Evolutionary conservation across 139 green algal species (phyloP), one percentile per base, ranked within the genome.

Genomic region (Chlorella sp.): DNA sequence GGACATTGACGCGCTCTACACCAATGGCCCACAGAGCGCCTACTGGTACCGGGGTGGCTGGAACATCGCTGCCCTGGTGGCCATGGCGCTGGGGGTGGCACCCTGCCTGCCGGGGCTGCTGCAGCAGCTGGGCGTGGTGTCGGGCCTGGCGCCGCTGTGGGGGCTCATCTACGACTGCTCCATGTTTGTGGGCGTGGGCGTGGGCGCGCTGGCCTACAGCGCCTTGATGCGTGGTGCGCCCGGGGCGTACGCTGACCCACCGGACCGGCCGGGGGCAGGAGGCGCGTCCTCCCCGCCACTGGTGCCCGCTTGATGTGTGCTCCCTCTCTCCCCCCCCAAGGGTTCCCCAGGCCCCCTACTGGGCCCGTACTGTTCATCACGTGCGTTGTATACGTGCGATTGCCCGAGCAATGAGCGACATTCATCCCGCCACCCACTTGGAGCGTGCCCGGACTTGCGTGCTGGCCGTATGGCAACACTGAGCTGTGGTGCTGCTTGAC

Each of bases 41-140:
- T 94, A 94, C 74, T 92, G 83, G 83, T 94, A 91, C 75, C 51
- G 71, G 61, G 72, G 69, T 22, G 83, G 83, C 27, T 83, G 70
- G 26, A 89, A 89, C 59, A 0, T 69, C 14, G 68, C 62, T n/a
- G 82, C 82, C 1, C 24, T 85, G 2, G 1, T 72, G 23, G 80
- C 82, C 29, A 55, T 87, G 24, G 66, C 72, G 31, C 49, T 55
- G 4, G 82, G 85, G 31, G 71, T 85, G 22, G 6, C 62, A 4
- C 82, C 85, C 3, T 84, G 75, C 60, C n/a, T 88, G 14, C 86
- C 82, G 1, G 86, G 86, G 27, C 80, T 89, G 61, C 49, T 84
- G 36, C 65, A 75, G 2, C 77, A 72, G 3, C 35, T 78, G 5
- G 85, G 80, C 5, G 23, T 82, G 2, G 24, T 72, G 2, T 31